phyloP scores from a whole-genome alignment of 1,139 yeast genomes.

The Oligophagozyma castellii region DNA sequence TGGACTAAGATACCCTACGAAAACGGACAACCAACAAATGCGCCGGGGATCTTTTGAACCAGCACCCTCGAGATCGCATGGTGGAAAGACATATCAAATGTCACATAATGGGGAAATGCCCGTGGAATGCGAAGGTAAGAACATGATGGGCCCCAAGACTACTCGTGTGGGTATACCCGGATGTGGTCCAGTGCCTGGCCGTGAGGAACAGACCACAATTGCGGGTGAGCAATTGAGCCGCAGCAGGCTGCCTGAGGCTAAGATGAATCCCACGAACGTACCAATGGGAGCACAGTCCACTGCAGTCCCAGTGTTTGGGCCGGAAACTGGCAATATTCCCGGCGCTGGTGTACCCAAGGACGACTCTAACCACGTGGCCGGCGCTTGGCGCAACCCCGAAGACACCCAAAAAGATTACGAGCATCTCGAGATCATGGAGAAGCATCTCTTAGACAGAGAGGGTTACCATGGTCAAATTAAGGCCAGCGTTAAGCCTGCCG shows the following conservation, averaged over 20 bases:
- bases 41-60: too few relatives aligned
- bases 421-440: conserved; percentile 1
- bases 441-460: too few relatives aligned
- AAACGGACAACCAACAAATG: neutral
- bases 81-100: conserved; percentile 1
- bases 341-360: conserved; percentile 8
- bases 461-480: conserved; percentile 2
- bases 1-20: conserved; percentile 1
- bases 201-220: neutral
- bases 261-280: conserved; percentile 8
- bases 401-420: neutral
- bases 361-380: conserved; percentile 3
- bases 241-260: conserved; percentile 6
- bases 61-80: too few relatives aligned
- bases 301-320: conserved; percentile 5
- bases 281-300: conserved; percentile 7
- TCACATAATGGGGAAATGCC: conserved; percentile 5
- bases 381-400: conserved; percentile 5
- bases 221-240: conserved; percentile 3
- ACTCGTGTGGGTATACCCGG: conserved; percentile 8
- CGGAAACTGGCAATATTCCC: conserved; percentile 6
- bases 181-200: conserved; percentile 5
- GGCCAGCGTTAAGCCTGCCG: too few relatives aligned
- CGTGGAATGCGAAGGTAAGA: conserved; percentile 4
- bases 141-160: conserved; percentile 2